phyloP scores from a whole-genome alignment of 805 yeast species.

The Helenozyma rhizophorensis region DNA sequence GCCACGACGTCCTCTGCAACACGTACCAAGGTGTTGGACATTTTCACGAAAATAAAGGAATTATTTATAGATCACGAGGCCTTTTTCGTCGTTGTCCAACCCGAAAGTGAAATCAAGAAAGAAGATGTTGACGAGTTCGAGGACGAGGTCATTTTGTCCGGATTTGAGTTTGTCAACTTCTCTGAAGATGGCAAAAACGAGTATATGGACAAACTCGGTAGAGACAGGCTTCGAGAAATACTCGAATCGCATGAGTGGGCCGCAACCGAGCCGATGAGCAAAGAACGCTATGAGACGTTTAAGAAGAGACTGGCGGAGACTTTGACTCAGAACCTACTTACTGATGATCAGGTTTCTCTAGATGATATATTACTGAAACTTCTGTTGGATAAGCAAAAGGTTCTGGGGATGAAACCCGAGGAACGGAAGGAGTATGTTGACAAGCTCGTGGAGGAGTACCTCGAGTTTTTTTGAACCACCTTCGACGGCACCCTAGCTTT shows the following conservation, averaged over 20 bases:
- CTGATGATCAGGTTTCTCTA: conserved; percentile 19
- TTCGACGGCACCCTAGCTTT: no score
- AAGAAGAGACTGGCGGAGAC: conserved; percentile 18
- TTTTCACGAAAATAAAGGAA: conserved; percentile 4
- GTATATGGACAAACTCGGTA: conserved; percentile 40
- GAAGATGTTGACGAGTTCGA: conserved; percentile 27
- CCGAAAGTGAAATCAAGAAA: conserved; percentile 18
- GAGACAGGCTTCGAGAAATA: conserved; percentile 40
- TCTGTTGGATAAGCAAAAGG: conserved; percentile 31
- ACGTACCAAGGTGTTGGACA: conserved; percentile 16
- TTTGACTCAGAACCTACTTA: conserved; percentile 26
- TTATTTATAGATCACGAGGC: conserved; percentile 21
- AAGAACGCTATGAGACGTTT: conserved; percentile 16
- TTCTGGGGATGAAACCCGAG: conserved; percentile 18
- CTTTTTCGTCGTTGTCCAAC: conserved; percentile 32
- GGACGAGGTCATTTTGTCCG: conserved; percentile 33
- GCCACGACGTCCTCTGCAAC: conserved; percentile 18
- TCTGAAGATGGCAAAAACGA: conserved; percentile 34
- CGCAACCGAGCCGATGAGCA: conserved; percentile 9
- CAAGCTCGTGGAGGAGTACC: conserved; percentile 33
- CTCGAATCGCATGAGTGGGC: conserved; percentile 50
- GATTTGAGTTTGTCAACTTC: conserved; percentile 41
- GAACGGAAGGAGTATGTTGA: conserved; percentile 31
- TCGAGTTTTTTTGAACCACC: conserved; percentile 30
- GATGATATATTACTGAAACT: conserved; percentile 30